phyloP scores from a whole-genome alignment of 495 filamentous ascomycete species.

The Ramalina intermedia region DNA sequence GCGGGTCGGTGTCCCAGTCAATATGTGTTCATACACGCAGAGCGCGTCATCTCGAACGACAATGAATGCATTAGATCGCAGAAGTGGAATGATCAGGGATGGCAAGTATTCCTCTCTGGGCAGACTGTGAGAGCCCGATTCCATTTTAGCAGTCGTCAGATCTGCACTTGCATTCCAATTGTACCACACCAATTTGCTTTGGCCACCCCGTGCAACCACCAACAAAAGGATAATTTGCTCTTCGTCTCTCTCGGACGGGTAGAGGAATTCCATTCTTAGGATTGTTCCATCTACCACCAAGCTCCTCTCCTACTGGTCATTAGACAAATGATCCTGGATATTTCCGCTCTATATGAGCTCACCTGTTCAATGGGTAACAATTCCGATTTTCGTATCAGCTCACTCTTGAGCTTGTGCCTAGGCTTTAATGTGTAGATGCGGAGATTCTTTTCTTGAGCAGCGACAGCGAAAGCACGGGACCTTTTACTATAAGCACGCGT shows the following conservation, averaged over 20 bases:
- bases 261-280: constrained; percentile 75
- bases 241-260: constrained; percentile 43
- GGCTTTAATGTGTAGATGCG: constrained; percentile 48
- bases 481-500: constrained; percentile 20
- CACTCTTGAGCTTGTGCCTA: constrained; percentile 27
- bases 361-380: constrained; percentile 17
- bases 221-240: constrained; percentile 63
- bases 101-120: constrained; percentile 46
- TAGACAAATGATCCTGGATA: neutral
- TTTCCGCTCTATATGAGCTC: neutral
- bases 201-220: constrained; percentile 44
- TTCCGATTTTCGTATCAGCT: constrained; percentile 1
- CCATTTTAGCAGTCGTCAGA: constrained; percentile 24
- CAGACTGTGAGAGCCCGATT: constrained; percentile 35
- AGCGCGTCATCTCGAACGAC: constrained; percentile 44
- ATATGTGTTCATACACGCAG: constrained; percentile 41
- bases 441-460: constrained; percentile 42
- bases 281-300: constrained; percentile 58
- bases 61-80: constrained; percentile 47
- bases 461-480: constrained; percentile 51
- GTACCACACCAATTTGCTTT: constrained; percentile 52
- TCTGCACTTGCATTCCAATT: constrained; percentile 50
- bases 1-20: constrained; percentile 30
- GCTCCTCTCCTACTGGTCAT: constrained; percentile 30
- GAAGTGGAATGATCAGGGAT: constrained; percentile 53